Percentiles rank a stretch among this genome's conserved stretches.
Evolutionary conservation across 2,329 filamentous ascomycete genomes (phyloP).

Genomic region (Endocalyx cinctus): DNA sequence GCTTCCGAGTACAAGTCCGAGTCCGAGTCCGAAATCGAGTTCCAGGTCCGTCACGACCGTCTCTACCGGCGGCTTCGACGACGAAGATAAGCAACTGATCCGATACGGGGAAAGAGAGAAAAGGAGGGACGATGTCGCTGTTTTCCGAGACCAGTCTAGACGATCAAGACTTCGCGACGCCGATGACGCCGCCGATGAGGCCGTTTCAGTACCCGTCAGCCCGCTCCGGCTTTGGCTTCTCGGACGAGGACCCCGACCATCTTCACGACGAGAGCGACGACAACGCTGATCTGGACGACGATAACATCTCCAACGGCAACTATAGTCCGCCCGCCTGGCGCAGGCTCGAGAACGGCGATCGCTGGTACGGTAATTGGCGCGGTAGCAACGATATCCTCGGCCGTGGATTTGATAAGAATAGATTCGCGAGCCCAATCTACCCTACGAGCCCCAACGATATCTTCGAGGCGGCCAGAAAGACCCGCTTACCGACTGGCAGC

Average conservation of each 20-base stretch:
- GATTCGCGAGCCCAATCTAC: constrained; percentile 18
- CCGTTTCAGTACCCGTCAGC: constrained; percentile 37
- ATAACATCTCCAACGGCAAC: constrained; percentile 44
- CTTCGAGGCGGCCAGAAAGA: constrained; percentile 49
- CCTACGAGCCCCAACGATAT: constrained; percentile 26
- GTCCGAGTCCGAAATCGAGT: constrained; percentile 5
- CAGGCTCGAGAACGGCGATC: constrained; percentile 55
- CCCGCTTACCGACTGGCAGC: constrained; percentile 51
- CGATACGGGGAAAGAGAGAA: constrained; percentile 8
- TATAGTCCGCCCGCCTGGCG: constrained; percentile 59
- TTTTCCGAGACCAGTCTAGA: constrained; percentile 47
- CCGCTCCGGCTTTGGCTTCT: constrained; percentile 37
- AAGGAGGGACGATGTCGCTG: constrained; percentile 20
- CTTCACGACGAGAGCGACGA: constrained; percentile 35
- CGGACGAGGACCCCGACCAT: constrained; percentile 32
- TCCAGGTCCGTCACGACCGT: constrained; percentile 3
- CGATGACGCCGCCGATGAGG: constrained; percentile 35
- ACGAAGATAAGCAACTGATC: constrained; percentile 10
- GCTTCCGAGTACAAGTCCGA: constrained; percentile 1
- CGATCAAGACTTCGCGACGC: constrained; percentile 45
- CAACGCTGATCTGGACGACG: constrained; percentile 37
- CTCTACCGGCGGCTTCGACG: constrained; percentile 2
- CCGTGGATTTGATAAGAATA: constrained; percentile 31
- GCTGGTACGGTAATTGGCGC: constrained; percentile 58
- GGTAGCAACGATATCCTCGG: constrained; percentile 50